Conservation (phyloP, 495 filamentous ascomycete genomes). For the Penicillium canescens region DNA sequence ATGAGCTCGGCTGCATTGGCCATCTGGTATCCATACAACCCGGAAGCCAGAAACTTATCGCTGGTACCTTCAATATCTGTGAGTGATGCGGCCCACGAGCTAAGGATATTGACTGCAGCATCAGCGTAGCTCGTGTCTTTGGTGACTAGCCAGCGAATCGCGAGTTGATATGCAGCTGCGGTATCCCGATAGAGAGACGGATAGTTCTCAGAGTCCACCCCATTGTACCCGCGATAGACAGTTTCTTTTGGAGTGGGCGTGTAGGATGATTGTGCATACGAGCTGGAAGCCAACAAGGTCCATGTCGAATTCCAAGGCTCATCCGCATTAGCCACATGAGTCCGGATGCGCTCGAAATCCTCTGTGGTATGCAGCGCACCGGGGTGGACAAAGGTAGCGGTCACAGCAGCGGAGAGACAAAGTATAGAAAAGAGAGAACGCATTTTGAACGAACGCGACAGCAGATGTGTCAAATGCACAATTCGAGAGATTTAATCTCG, state of each 20-base stretch:
- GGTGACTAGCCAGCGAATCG: slow-evolving; percentile 41
- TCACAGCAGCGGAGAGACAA: background rate
- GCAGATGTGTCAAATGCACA: too few relatives aligned
- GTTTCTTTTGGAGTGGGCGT: slow-evolving; percentile 16
- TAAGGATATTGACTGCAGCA: slow-evolving; percentile 34
- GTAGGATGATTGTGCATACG: slow-evolving; percentile 27
- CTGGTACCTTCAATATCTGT: slow-evolving; percentile 30
- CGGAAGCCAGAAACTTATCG: slow-evolving; percentile 42
- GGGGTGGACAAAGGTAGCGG: slow-evolving; percentile 27
- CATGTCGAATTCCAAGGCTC: slow-evolving; percentile 40
- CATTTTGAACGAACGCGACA: too few relatives aligned
- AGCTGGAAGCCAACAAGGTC: slow-evolving; percentile 26
- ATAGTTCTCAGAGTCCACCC: slow-evolving; percentile 37
- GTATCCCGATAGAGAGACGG: slow-evolving; percentile 35
- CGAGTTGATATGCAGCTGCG: slow-evolving; percentile 38
- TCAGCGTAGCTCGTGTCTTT: slow-evolving; percentile 34
- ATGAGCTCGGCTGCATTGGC: slow-evolving; percentile 48
- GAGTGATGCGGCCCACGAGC: slow-evolving; percentile 40
- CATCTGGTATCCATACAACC: slow-evolving; percentile 47
- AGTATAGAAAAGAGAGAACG: too few relatives aligned
- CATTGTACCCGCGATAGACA: slow-evolving; percentile 33
- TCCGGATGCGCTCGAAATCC: slow-evolving; percentile 36
- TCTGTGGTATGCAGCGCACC: slow-evolving; percentile 39
- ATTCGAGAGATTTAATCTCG: too few relatives aligned
- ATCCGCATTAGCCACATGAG: slow-evolving; percentile 22